A percentile compares a stretch with the other conserved stretches of the same genome.
Evolutionary conservation across 148 eudicot species (phyloP).

Genomic region (Agrostemma githago): DNA sequence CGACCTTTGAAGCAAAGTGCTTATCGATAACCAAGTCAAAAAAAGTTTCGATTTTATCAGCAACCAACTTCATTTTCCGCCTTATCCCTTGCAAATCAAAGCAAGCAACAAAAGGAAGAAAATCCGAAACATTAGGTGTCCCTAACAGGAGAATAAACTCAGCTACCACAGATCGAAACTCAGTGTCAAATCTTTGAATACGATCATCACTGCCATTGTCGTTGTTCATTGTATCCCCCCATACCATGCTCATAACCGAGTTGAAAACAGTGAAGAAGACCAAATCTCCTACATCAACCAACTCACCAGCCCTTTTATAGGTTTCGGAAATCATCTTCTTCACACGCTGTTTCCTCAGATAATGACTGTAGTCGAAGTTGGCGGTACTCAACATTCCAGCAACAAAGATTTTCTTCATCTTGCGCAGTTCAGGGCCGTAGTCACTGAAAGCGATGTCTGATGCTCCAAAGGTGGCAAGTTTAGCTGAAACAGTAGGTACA

Average conservation of each 20-base stretch:
- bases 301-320: slow-evolving; percentile 10
- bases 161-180: slow-evolving; percentile 21
- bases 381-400: slow-evolving; percentile 35
- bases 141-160: slow-evolving; percentile 15
- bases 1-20: neutral
- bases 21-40: slow-evolving; percentile 9
- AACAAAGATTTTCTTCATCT: slow-evolving; percentile 35
- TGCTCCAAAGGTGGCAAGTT: slow-evolving; percentile 19
- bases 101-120: slow-evolving; percentile 36
- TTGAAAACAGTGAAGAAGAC: neutral
- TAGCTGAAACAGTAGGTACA: slow-evolving; percentile 26
- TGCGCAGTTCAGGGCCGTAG: slow-evolving; percentile 36
- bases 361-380: slow-evolving; percentile 24
- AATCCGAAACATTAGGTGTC: slow-evolving; percentile 43
- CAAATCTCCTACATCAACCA: slow-evolving; percentile 21
- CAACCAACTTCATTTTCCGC: slow-evolving; percentile 19
- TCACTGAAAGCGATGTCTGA: slow-evolving; percentile 25
- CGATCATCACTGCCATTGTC: neutral
- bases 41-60: slow-evolving; percentile 3
- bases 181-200: slow-evolving; percentile 8
- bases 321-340: slow-evolving; percentile 17
- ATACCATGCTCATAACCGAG: slow-evolving; percentile 34
- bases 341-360: slow-evolving; percentile 8
- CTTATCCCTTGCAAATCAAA: slow-evolving; percentile 30
- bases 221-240: slow-evolving; percentile 33